Percentiles rank a stretch among this genome's conserved stretches.
phyloP scores from a whole-genome alignment of 495 filamentous ascomycete genomes.

The Delitschia confertaspora region DNA sequence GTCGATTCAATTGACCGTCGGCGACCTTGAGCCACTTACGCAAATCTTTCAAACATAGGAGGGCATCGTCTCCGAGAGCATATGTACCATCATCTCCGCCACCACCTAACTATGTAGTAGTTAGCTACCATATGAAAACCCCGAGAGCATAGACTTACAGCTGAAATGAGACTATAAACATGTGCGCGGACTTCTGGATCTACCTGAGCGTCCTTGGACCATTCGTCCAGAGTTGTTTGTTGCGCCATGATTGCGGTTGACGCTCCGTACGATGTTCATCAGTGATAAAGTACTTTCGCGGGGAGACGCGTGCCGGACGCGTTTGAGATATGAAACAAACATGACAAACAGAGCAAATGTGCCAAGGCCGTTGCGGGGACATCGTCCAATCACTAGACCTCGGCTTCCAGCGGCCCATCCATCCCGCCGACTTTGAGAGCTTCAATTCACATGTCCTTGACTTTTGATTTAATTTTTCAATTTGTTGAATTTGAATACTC shows the following conservation, averaged over 20 bases:
- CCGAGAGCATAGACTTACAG: slow-evolving; percentile 52
- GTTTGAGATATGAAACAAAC: slow-evolving; percentile 16
- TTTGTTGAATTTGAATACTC: background rate
- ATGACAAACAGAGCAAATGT: slow-evolving; percentile 13
- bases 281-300: background rate
- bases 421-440: slow-evolving; percentile 1
- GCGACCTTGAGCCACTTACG: slow-evolving; percentile 90
- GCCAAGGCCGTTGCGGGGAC: slow-evolving; percentile 11
- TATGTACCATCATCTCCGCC: slow-evolving; percentile 76
- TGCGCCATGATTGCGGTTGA: slow-evolving; percentile 40
- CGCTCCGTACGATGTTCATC: slow-evolving; percentile 19
- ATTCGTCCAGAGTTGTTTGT: slow-evolving; percentile 37
- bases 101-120: slow-evolving; percentile 66
- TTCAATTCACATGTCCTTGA: slow-evolving; percentile 1
- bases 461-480: slow-evolving; percentile 1
- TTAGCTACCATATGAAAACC: slow-evolving; percentile 5
- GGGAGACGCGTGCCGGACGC: slow-evolving; percentile 16
- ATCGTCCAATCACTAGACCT: slow-evolving; percentile 1
- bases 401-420: slow-evolving; percentile 15
- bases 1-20: slow-evolving; percentile 86
- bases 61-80: slow-evolving; percentile 82
- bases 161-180: slow-evolving; percentile 83
- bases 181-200: slow-evolving; percentile 86
- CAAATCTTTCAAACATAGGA: slow-evolving; percentile 84
- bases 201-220: slow-evolving; percentile 35